phyloP scores from a whole-genome alignment of 805 yeast genomes.

The Priceomyces haplophilus region DNA sequence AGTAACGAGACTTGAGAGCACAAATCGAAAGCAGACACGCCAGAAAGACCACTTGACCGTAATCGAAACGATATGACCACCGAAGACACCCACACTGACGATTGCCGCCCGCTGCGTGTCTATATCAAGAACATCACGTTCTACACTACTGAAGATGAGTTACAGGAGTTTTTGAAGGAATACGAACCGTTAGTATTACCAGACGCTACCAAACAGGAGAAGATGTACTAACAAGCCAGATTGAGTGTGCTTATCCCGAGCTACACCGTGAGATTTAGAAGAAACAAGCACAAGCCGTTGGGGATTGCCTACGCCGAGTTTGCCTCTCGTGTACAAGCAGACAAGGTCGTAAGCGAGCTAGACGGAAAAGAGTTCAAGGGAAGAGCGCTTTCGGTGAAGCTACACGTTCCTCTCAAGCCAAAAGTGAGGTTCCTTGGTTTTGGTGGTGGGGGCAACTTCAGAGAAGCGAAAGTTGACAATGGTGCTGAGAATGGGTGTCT shows the following conservation, averaged over 20 bases:
- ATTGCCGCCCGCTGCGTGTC: constrained; percentile 32
- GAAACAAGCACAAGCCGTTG: constrained; percentile 43
- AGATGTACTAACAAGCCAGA: constrained; percentile 8
- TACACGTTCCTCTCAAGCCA: constrained; percentile 43
- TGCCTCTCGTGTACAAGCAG: constrained; percentile 25
- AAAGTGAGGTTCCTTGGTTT: constrained; percentile 7
- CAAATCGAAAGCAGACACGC: too few species aligned
- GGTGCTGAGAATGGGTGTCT: neutral
- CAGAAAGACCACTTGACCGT: too few species aligned
- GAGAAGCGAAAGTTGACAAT: neutral
- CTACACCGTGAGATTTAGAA: constrained; percentile 48
- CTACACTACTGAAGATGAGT: constrained; percentile 51
- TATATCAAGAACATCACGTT: constrained; percentile 55
- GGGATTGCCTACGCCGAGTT: constrained; percentile 53
- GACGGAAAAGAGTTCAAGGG: constrained; percentile 29
- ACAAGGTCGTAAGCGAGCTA: constrained; percentile 22
- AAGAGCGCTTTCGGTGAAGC: constrained; percentile 38
- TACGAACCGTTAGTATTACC: constrained; percentile 43
- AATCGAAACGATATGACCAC: neutral
- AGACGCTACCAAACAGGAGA: too few species aligned
- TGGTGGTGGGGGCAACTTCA: neutral
- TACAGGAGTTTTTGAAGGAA: constrained; percentile 41
- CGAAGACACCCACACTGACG: neutral
- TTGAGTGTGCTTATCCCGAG: constrained; percentile 51
- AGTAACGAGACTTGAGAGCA: too few species aligned